Percentiles rank a stretch among this genome's conserved stretches.
Evolutionary conservation across 768 basidiomycete genomes (phyloP).

Genomic region (Lentinula aciculospora): DNA sequence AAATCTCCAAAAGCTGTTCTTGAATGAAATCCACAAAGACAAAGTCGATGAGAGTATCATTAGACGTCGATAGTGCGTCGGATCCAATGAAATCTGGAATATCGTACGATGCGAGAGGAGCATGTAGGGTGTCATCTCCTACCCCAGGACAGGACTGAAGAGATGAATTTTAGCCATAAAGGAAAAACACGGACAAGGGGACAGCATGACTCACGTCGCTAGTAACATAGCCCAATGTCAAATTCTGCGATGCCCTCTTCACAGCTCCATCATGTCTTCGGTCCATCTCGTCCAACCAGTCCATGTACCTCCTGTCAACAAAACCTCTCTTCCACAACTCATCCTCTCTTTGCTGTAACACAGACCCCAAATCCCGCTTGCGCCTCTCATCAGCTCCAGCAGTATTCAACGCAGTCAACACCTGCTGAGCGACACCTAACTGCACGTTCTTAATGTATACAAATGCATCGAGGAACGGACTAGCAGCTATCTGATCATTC

Average conservation of each 20-base stretch:
- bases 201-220: constrained; percentile 40
- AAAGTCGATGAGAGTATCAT: constrained; percentile 56
- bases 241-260: constrained; percentile 37
- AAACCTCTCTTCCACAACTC: constrained; percentile 42
- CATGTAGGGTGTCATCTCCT: constrained; percentile 70
- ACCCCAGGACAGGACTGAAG: constrained; percentile 60
- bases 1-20: constrained; percentile 38
- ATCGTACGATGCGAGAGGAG: constrained; percentile 49
- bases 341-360: constrained; percentile 26
- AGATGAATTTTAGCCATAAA: not conserved
- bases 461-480: constrained; percentile 65
- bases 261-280: constrained; percentile 26
- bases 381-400: constrained; percentile 33
- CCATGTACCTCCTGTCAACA: constrained; percentile 43
- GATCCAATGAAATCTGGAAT: constrained; percentile 58
- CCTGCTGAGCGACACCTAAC: constrained; percentile 41
- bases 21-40: constrained; percentile 74
- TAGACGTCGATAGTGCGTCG: constrained; percentile 29
- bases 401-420: constrained; percentile 48
- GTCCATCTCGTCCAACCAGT: constrained; percentile 59
- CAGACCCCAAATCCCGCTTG: constrained; percentile 18
- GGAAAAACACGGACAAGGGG: not conserved
- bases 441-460: constrained; percentile 55
- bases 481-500: constrained; percentile 75
- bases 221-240: constrained; percentile 76